Evolutionary conservation across 2,329 filamentous ascomycete species (phyloP).

Genomic region (Drechslerella dactyloides): DNA sequence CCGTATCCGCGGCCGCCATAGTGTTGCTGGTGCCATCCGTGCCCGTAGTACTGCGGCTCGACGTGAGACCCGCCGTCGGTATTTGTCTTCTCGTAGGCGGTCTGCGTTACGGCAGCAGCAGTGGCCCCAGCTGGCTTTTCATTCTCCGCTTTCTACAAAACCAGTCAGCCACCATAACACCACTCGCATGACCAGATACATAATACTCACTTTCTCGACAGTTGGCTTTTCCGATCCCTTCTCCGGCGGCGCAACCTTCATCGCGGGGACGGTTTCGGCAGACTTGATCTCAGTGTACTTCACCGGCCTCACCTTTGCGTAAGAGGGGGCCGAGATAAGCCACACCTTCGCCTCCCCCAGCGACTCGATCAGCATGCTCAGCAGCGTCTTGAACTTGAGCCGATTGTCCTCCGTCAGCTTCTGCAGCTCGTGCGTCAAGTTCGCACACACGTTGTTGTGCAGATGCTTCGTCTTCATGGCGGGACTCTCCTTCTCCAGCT

Average conservation of each 20-base stretch:
- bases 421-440: conserved; percentile 36
- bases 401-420: conserved; percentile 42
- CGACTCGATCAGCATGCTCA: conserved; percentile 43
- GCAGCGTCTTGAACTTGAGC: conserved; percentile 39
- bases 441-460: conserved; percentile 30
- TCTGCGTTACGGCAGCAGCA: background rate
- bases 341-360: conserved; percentile 43
- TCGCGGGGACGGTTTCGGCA: conserved; percentile 18
- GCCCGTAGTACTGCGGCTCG: background rate
- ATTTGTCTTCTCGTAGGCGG: background rate
- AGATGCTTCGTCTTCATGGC: conserved; percentile 16
- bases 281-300: conserved; percentile 29
- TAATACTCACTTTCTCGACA: conserved; percentile 2
- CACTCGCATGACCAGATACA: too few relatives aligned
- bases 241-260: conserved; percentile 29
- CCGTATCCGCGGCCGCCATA: conserved; percentile 9
- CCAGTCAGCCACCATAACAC: background rate
- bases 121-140: background rate
- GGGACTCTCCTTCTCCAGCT: background rate
- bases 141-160: conserved; percentile 12
- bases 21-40: conserved; percentile 13
- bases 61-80: background rate
- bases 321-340: conserved; percentile 46
- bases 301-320: conserved; percentile 42
- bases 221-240: background rate